Evolutionary conservation across 129 eudicot genomes (phyloP).

Genomic region (Silybum marianum): DNA sequence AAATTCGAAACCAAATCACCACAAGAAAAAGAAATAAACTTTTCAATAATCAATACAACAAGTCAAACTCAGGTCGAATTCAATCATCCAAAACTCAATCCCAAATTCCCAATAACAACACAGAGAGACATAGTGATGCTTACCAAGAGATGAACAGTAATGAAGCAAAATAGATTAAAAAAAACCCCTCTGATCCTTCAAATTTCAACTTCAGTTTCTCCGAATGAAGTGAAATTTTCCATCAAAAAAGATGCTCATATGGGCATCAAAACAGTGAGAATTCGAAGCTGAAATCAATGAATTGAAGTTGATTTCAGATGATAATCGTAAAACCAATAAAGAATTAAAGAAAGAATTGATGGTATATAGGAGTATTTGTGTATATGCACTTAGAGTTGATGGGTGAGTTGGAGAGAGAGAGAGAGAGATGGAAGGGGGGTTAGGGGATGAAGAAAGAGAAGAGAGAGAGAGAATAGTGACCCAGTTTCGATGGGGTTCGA

Average conservation of each 20-base stretch:
- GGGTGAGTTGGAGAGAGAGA: conserved; percentile 16
- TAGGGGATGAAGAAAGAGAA: conserved; percentile 29
- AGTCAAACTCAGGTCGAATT: conserved; percentile 14
- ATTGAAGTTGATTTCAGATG: conserved; percentile 19
- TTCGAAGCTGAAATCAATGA: conserved; percentile 13
- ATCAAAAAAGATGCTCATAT: conserved; percentile 16
- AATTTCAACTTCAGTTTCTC: conserved; percentile 19
- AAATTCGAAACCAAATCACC: conserved; percentile 10
- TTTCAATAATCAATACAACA: background rate
- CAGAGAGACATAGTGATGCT: background rate
- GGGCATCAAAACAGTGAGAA: conserved; percentile 29
- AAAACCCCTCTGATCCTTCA: conserved; percentile 17
- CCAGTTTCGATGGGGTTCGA: conserved; percentile 22
- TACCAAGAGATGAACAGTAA: conserved; percentile 14
- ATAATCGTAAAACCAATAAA: background rate
- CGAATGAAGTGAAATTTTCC: background rate
- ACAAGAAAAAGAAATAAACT: background rate
- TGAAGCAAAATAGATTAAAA: background rate
- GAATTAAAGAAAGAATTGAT: background rate
- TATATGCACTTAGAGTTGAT: conserved; percentile 26
- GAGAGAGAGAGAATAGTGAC: conserved; percentile 5
- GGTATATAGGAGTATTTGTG: conserved; percentile 7
- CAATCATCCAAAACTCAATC: conserved; percentile 21
- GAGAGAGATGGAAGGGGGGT: conserved; percentile 11
- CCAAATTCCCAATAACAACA: conserved; percentile 2